Conservation (phyloP, 768 basidiomycete genomes). For the Gymnopilus dilepis region DNA sequence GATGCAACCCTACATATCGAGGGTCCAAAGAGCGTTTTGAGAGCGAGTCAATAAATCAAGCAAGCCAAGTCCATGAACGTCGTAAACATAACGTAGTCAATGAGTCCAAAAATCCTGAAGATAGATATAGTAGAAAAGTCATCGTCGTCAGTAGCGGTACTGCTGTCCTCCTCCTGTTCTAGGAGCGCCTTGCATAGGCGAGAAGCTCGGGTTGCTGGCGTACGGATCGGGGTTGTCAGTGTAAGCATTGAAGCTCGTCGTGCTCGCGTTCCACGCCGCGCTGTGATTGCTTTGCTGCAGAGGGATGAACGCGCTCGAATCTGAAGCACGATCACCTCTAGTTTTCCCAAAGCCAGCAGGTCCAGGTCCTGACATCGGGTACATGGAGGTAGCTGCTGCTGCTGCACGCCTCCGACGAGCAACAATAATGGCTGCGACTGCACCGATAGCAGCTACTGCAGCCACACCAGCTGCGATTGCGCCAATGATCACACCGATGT, state of each 20-base stretch:
- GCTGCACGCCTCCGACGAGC: slow-evolving; percentile 55
- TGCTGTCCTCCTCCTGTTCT: background rate
- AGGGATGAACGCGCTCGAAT: slow-evolving; percentile 74
- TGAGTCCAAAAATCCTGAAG: background rate
- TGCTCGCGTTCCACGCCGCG: slow-evolving; percentile 63
- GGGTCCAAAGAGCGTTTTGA: background rate
- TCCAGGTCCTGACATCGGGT: slow-evolving; percentile 20
- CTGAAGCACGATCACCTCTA: slow-evolving; percentile 33
- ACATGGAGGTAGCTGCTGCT: slow-evolving; percentile 31
- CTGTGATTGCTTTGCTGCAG: slow-evolving; percentile 65
- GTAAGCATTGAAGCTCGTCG: slow-evolving; percentile 40
- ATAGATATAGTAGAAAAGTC: background rate
- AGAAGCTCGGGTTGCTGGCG: slow-evolving; percentile 1
- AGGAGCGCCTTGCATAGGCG: background rate
- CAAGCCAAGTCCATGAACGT: background rate
- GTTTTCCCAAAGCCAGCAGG: slow-evolving; percentile 3
- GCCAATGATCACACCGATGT: slow-evolving; percentile 53
- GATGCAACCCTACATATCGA: background rate
- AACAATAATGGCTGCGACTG: slow-evolving; percentile 54
- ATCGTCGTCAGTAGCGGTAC: background rate
- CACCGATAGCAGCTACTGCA: slow-evolving; percentile 53
- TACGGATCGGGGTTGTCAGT: background rate
- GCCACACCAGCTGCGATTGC: slow-evolving; percentile 58
- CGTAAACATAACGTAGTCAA: background rate
- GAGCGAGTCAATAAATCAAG: slow-evolving; percentile 1